A percentile compares a stretch with the other conserved stretches of the same genome.
phyloP scores from a whole-genome alignment of 768 basidiomycete species.

The Ramaria sp. region DNA sequence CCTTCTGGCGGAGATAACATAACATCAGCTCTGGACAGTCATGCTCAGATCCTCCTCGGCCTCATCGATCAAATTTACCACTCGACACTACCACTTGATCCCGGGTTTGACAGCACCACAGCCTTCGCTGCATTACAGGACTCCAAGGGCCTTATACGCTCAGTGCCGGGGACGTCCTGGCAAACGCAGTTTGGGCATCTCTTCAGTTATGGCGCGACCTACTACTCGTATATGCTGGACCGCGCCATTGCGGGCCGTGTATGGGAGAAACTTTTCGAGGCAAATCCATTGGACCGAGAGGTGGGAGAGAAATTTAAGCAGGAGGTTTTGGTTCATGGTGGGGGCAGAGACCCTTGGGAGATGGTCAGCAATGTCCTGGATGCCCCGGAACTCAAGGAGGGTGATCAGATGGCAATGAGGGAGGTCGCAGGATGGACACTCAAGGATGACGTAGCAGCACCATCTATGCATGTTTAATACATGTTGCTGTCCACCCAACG shows the following conservation, averaged over 20 bases:
- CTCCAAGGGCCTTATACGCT: slow-evolving; percentile 68
- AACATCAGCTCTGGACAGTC: slow-evolving; percentile 62
- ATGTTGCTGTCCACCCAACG: too few species aligned
- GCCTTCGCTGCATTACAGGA: slow-evolving; percentile 52
- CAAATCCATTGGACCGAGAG: slow-evolving; percentile 56
- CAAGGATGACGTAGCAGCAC: slow-evolving; percentile 61
- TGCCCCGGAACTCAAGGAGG: slow-evolving; percentile 51
- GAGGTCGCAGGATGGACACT: slow-evolving; percentile 86
- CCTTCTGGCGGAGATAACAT: slow-evolving; percentile 35
- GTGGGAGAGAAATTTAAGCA: slow-evolving; percentile 74
- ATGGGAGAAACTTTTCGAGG: slow-evolving; percentile 66
- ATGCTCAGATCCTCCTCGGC: slow-evolving; percentile 84
- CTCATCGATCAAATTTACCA: slow-evolving; percentile 87
- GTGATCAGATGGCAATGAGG: slow-evolving; percentile 77
- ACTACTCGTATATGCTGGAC: slow-evolving; percentile 96
- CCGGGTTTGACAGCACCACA: slow-evolving; percentile 63
- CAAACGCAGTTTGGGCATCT: slow-evolving; percentile 95
- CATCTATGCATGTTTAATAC: slow-evolving; percentile 18
- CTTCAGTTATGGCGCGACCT: slow-evolving; percentile 94
- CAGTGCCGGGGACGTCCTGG: slow-evolving; percentile 79
- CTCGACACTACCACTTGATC: slow-evolving; percentile 45
- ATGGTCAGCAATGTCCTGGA: slow-evolving; percentile 72
- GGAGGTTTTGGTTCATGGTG: slow-evolving; percentile 71
- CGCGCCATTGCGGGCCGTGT: slow-evolving; percentile 92
- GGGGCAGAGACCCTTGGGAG: slow-evolving; percentile 87